Evolutionary conservation across 306 rosid genomes (phyloP).

Genomic region (Spatholobus suberectus): DNA sequence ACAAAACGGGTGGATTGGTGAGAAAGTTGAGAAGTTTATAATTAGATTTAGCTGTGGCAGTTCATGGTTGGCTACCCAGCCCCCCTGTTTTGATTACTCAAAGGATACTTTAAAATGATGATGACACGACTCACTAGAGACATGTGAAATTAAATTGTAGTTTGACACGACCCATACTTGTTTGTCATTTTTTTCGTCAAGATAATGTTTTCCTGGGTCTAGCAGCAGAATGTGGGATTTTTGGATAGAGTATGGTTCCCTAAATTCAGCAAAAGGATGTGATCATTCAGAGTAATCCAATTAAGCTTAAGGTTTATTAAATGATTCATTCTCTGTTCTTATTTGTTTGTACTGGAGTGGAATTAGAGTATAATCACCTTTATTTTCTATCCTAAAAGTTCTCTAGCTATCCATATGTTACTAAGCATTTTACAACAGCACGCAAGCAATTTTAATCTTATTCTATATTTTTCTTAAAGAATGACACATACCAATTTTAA

Average conservation of each 20-base stretch:
- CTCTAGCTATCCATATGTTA: background rate
- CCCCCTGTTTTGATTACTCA: background rate
- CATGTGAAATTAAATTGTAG: background rate
- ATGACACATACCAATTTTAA: too few relatives aligned
- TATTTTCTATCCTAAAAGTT: conserved; percentile 9
- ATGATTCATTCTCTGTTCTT: background rate
- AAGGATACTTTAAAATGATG: background rate
- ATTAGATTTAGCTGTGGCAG: conserved; percentile 43
- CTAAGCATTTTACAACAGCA: conserved; percentile 19
- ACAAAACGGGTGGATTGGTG: conserved; percentile 43
- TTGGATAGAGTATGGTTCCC: background rate
- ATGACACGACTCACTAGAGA: conserved; percentile 11
- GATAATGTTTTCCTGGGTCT: background rate
- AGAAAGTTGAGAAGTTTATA: conserved; percentile 26
- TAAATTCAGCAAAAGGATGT: conserved; percentile 26
- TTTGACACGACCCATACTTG: background rate
- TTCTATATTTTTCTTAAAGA: too few relatives aligned
- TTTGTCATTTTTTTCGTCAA: background rate
- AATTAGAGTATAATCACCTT: background rate
- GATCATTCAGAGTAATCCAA: background rate
- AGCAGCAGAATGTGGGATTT: background rate
- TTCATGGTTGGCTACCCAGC: conserved; percentile 52
- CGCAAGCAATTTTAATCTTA: background rate
- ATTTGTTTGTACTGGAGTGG: background rate
- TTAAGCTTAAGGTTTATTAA: background rate